Percentiles rank a stretch among this genome's conserved stretches.
Evolutionary conservation across 306 rosid genomes (phyloP).

Genomic region (Gastrolobium bilobum): DNA sequence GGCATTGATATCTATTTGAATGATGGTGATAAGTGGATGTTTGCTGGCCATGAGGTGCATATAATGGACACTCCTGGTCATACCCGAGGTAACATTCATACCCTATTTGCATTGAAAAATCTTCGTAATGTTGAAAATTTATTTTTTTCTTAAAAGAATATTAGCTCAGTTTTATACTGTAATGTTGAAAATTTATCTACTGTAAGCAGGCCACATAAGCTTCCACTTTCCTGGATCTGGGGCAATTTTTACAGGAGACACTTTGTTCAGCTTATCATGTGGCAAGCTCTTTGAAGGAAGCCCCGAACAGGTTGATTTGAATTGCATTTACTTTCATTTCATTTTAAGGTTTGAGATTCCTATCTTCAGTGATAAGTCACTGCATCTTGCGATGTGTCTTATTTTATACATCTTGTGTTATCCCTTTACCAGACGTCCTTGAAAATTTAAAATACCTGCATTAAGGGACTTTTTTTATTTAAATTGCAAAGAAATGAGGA

Average conservation of each 20-base stretch:
- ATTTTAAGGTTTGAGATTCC: conserved; percentile 15
- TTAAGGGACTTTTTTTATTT: conserved; percentile 31
- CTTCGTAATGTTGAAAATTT: not conserved
- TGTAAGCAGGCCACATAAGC: conserved; percentile 82
- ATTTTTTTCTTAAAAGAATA: not conserved
- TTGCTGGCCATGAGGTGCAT: conserved; percentile 95
- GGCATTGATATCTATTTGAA: conserved; percentile 83
- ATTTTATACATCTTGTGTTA: conserved; percentile 21
- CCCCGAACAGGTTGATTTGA: conserved; percentile 73
- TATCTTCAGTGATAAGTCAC: not conserved
- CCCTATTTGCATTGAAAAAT: conserved; percentile 37
- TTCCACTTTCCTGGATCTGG: conserved; percentile 84
- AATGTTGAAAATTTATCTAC: not conserved
- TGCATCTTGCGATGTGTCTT: conserved; percentile 8
- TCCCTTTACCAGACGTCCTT: conserved; percentile 31
- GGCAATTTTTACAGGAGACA: conserved; percentile 84
- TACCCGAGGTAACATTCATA: conserved; percentile 72
- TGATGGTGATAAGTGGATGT: conserved; percentile 98
- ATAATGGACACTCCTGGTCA: conserved; percentile 94
- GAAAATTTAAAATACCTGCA: conserved; percentile 28
- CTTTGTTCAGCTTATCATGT: conserved; percentile 92
- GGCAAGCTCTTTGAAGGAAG: conserved; percentile 96
- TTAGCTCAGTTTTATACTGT: not conserved
- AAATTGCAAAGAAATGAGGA: conserved; percentile 12
- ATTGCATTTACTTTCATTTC: conserved; percentile 13